Evolutionary conservation across 805 yeast genomes (phyloP), one percentile per base, ranked within the genome.

Genomic region (Metschnikowia vanudenii): DNA sequence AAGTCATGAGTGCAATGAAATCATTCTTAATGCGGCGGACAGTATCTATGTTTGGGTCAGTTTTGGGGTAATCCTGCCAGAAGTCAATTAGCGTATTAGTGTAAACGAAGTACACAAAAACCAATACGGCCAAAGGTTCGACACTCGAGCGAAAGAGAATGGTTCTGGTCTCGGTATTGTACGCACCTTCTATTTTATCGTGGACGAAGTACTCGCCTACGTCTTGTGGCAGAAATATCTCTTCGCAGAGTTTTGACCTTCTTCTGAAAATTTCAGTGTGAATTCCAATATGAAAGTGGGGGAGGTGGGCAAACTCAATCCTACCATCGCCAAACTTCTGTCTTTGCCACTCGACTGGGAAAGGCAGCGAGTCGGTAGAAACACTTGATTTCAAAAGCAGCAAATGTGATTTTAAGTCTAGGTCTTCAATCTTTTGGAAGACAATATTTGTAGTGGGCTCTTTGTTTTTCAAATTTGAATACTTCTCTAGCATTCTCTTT

Each of bases 21-120:
- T 64, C 58, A 3, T 50, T 41, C 42, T 62, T 67, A 5, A 68
- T 51, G 3, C 58, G 51, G 34, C 62, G 64, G 5, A 69, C 52
- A 10, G 60, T 64, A 1, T 46, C 45, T 1, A 74, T 59, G 14
- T 60, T 58, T 2, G 59, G 50, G 6, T 57, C 56, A 2, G 56
- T 34, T 0, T 64, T 39, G 8, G 37, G 61, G 33, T 53, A 65
- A n/a, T 59, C 57, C 13, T 68, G 73, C 85, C 85, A 80, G 9
- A 79, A 60, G 35, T 67, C 72, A 4, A 76, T 35, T 3, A 65
- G 58, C 13, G 57, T 55, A 43, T 79, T 80, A 0, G 83, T 76
- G 55, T 82, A 83, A 0, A 80, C 45, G 45, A 70, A 72, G 55
- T 79, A 78, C 2, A 69, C 55, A 6, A 71, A 60, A 8, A 71